Base-by-base conservation (phyloP, 1,139 yeast species). In the Scheffersomyces titani region DNA sequence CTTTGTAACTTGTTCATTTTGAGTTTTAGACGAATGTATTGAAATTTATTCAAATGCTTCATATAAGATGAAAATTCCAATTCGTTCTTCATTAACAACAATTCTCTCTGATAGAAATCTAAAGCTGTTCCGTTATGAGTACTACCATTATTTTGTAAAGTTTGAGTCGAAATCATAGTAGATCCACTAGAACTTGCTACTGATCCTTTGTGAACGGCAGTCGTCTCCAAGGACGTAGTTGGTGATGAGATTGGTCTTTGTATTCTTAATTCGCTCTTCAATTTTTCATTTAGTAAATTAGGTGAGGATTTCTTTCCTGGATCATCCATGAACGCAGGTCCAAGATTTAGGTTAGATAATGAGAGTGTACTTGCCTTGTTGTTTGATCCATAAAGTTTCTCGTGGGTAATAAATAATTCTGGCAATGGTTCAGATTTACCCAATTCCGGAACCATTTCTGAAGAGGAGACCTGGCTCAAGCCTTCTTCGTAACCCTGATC, bases 51-150 rank as follows among this genome's bases (percentile, higher is more conserved):
- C 60, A 86, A 76, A 57, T 81, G 78, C 57, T 83, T 84, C 68
- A 86, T 70, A 66, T 84, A 87, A 54, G 81, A 77, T 9, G 85
- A 75, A 66, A 88, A 88, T 54, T 87, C 89, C 51, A 87, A 73
- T 66, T 88, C 93, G 65, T 88, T 88, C 56, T 81, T 80, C 57
- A 82, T 67, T 48, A 88, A 73, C 54, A 88, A 68, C 40, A 88
- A 71, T 61, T 88, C 90, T 57, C 92, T 72, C 56, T 82, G 84
- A 62, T 83, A 86, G 61, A 77, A 84, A 50, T 78, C 78, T 16
- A 80, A 54, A 0, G 71, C 69, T 2, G 70, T 65, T 2, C 78
- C 79, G 16, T 55, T 59, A 24, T n/a, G 52, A 6, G 22, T 46
- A 1, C 24, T 46, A 19, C 24, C 49, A 46, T 22, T 19, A 22